phyloP scores from a whole-genome alignment of 352 stramenopile genomes.

The Globisporangium splendens region DNA sequence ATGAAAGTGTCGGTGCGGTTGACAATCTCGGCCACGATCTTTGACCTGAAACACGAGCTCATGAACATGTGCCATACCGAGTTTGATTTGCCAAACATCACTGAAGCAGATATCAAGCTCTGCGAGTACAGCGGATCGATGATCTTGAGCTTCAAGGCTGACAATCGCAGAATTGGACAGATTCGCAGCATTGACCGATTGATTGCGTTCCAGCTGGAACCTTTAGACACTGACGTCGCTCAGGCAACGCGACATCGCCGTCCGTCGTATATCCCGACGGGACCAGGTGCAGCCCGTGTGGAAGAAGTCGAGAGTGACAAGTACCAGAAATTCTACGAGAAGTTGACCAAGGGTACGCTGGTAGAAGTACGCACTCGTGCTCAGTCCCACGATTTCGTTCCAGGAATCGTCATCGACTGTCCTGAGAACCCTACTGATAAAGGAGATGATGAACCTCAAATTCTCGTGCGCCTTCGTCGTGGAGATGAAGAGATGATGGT shows the following conservation, averaged over 20 bases:
- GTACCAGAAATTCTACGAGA: slow-evolving; percentile 51
- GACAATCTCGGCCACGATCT: slow-evolving; percentile 79
- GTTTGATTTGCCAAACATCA: slow-evolving; percentile 58
- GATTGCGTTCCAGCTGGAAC: slow-evolving; percentile 83
- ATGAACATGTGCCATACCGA: slow-evolving; percentile 78
- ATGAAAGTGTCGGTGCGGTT: slow-evolving; percentile 81
- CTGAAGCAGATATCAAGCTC: slow-evolving; percentile 79
- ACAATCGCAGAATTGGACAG: slow-evolving; percentile 77
- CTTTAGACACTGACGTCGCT: slow-evolving; percentile 60
- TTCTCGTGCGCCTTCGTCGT: slow-evolving; percentile 61
- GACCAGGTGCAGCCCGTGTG: slow-evolving; percentile 16
- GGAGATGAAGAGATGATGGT: slow-evolving; percentile 77
- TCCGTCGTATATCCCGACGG: slow-evolving; percentile 62
- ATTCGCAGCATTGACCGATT: slow-evolving; percentile 85
- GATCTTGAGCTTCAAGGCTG: slow-evolving; percentile 86
- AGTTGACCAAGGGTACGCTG: slow-evolving; percentile 48
- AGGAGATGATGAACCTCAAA: slow-evolving; percentile 43
- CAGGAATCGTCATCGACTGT: slow-evolving; percentile 57
- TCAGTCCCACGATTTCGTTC: slow-evolving; percentile 71
- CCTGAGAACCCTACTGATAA: slow-evolving; percentile 21
- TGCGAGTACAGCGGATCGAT: slow-evolving; percentile 85
- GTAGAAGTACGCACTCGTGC: slow-evolving; percentile 71
- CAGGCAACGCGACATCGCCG: slow-evolving; percentile 70
- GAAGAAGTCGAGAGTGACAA: slow-evolving; percentile 38
- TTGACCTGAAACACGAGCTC: slow-evolving; percentile 83